These are phyloP conservation scores for Fragilariopsis cylindrus DNA, from an alignment of 108 stramenopile species.

Conservation along the genomic window DNA sequence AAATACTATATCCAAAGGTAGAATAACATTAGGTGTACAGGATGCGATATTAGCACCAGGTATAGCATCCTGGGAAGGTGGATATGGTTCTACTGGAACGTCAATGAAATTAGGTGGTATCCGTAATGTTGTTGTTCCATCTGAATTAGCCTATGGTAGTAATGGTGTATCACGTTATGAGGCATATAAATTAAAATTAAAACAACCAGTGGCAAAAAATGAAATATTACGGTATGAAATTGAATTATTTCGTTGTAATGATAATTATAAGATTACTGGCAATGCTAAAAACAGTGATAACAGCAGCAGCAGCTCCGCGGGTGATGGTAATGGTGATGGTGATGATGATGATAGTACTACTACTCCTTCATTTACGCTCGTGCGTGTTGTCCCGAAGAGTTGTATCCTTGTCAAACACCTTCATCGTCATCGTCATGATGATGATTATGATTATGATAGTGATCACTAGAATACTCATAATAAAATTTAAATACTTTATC, in stretches of 20 bases:
- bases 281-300: background rate
- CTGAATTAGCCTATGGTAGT: conserved; percentile 18
- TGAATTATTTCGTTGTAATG: conserved; percentile 29
- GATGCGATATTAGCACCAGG: conserved; percentile 17
- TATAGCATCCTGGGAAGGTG: conserved; percentile 25
- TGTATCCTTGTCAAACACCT: conserved; percentile 13
- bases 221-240: conserved; percentile 29
- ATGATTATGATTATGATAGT: too few species aligned
- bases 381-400: conserved; percentile 16
- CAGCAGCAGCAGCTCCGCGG: background rate
- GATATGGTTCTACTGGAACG: conserved; percentile 4
- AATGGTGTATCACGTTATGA: conserved; percentile 28
- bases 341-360: background rate
- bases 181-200: conserved; percentile 9
- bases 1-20: background rate
- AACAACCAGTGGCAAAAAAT: conserved; percentile 17
- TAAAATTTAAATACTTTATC: too few species aligned
- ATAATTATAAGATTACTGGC: background rate
- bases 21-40: conserved; percentile 12
- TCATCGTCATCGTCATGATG: background rate
- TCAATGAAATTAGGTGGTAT: conserved; percentile 21
- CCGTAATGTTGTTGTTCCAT: conserved; percentile 24
- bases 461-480: too few species aligned
- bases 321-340: background rate
- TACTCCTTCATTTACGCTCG: background rate